phyloP scores from a whole-genome alignment of 1,284 basidiomycete species.

The Tausonia pullulans region DNA sequence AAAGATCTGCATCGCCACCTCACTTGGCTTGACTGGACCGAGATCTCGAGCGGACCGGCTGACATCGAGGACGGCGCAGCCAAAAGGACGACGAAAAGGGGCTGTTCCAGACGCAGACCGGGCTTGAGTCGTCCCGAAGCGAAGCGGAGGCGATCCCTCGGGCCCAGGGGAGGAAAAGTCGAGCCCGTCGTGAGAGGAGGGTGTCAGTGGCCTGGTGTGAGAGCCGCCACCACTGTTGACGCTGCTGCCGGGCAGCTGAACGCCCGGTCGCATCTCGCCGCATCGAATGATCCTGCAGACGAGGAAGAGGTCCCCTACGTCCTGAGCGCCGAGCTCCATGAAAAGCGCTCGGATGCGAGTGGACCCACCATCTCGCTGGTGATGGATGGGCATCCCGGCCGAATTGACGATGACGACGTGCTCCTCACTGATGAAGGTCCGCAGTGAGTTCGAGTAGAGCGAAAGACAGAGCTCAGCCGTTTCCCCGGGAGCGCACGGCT shows the following conservation, averaged over 20 bases:
- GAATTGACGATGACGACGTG: slow-evolving; percentile 84
- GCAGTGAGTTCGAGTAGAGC: slow-evolving; percentile 71
- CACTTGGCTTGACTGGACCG: slow-evolving; percentile 52
- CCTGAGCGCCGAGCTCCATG: slow-evolving; percentile 71
- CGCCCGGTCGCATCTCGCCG: slow-evolving; percentile 40
- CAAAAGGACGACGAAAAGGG: slow-evolving; percentile 71
- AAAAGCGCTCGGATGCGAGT: slow-evolving; percentile 70
- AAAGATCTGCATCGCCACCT: slow-evolving; percentile 82
- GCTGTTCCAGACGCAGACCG: not conserved
- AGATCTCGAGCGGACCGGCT: slow-evolving; percentile 53
- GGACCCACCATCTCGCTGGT: slow-evolving; percentile 18
- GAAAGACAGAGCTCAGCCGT: slow-evolving; percentile 89
- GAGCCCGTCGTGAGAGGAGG: too few relatives aligned
- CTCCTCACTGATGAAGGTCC: slow-evolving; percentile 84
- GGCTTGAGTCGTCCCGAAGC: too few relatives aligned
- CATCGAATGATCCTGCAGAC: slow-evolving; percentile 85
- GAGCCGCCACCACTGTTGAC: too few relatives aligned
- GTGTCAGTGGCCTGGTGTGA: too few relatives aligned
- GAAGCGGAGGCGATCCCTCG: too few relatives aligned
- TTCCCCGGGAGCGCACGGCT: slow-evolving; percentile 78
- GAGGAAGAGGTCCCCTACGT: slow-evolving; percentile 72
- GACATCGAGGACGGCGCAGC: slow-evolving; percentile 82
- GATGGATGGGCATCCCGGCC: slow-evolving; percentile 64
- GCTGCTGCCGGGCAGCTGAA: too few relatives aligned
- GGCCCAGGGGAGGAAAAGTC: too few relatives aligned